Evolutionary conservation across 1,284 basidiomycete species (phyloP), one percentile per base, ranked within the genome.

Genomic region (Phylloporus gajari): DNA sequence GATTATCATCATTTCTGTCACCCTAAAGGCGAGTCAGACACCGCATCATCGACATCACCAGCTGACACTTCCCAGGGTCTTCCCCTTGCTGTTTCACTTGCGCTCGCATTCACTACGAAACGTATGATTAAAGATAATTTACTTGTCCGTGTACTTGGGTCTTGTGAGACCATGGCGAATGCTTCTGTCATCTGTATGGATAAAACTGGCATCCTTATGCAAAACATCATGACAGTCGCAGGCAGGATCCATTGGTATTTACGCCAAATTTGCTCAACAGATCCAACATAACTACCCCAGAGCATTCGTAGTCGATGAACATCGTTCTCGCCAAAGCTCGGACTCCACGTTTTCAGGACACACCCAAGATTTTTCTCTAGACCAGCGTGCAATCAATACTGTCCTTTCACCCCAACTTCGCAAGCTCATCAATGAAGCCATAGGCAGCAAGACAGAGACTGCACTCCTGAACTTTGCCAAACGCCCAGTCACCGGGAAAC

Each of bases 151-250:
- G 94, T 99, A 5, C 90, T 99, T 48, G 95, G 96, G 21, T 96
- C 96, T 38, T 99, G 97, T 84, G 97, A 99, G 87, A 99, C 96
- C 12, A 99, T 99, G 97, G 97, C 95, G 46, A 98, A 99, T 81
- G 95, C 97, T 21, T 97, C 94, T 32, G 97, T 98, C 73, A 90
- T 98, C 40, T 98, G 97, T 85, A 98, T 97, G 30, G 96, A 98
- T 87, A 98, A 98, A 87, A 97, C 97, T 2, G 95, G 95, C 65
- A 94, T 96, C 12, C 91, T 97, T 38, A 99, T 97, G 0, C 94
- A 96, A 81, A 99, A 99, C 86, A 88, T 88, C 79, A 99, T 99
- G 97, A 91, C 92, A 25, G 94, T 99, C 77, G 97, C 99, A 67
- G 35, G 97, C 97, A 23, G 97, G 97, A 53, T 96, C 96, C 40